Evolutionary conservation across 768 basidiomycete species (phyloP), one percentile per base, ranked within the genome.

Genomic region (Kwoniella bestiolae): DNA sequence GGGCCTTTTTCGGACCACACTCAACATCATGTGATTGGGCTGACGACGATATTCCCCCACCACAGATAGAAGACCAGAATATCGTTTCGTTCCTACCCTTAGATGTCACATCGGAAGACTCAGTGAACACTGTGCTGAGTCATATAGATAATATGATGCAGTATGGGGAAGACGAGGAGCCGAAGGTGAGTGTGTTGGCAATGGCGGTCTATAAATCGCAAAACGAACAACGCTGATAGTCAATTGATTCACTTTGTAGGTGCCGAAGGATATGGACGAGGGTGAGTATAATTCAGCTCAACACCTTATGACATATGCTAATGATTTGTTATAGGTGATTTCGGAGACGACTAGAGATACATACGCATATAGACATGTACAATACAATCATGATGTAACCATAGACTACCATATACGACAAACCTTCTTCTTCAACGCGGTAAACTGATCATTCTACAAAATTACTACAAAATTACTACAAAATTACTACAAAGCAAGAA

Each of bases 91-190:
- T 99, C 84, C 83, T 99, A 38, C 94, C 96, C 3, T 86, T 99
- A 44, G 93, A 99, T 82, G 87, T 98, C 34, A 88, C 92, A 16
- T 87, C 88, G 67, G 86, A 93, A 53, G 92, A 96, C 73, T 94
- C 93, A 0, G 85, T 99, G 57, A 91, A 92, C 76, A 89, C 87
- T 2, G 88, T 97, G 9, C 85, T 99, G 65, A 94, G 92, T 79
- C 94, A 99, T 79, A 91, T 99, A 59, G 96, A 99, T 83, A 95
- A 92, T 74, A 90, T 92, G 63, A 94, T 99, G 88, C 96, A 99
- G 79, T 99, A 96, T 75, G 95, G 95, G 34, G 95, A 98, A 83
- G 92, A 94, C 65, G 95, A 99, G 79, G 95, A 99, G 77, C 94
- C 95, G 16, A 93, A 90, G 84, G 92, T 76, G 52, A 61, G 73